These are phyloP conservation scores for Colletotrichum cereale DNA, from an alignment of 2,329 filamentous ascomycete species.

Conservation along the genomic window DNA sequence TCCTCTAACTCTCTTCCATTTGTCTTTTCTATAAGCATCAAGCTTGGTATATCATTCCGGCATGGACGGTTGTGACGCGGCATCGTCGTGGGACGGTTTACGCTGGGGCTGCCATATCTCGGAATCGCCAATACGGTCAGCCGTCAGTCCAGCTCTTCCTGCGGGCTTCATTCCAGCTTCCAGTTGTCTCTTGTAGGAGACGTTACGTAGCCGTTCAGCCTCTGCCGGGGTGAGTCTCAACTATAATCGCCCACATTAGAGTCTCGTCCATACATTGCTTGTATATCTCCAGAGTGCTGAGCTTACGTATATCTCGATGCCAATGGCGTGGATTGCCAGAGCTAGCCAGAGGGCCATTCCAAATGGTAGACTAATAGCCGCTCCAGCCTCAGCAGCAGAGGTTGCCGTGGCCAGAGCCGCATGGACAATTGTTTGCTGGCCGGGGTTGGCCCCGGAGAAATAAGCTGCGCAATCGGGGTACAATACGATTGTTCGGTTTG, in stretches of 20 bases:
- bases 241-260: constrained; percentile 46
- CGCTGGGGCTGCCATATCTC: constrained; percentile 25
- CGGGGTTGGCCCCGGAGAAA: constrained; percentile 46
- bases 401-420: constrained; percentile 48
- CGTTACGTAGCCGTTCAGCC: constrained; percentile 60
- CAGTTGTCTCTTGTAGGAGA: constrained; percentile 67
- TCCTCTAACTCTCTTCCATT: neutral
- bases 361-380: constrained; percentile 59
- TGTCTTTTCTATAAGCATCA: too few species aligned
- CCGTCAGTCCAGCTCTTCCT: constrained; percentile 57
- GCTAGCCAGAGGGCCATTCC: constrained; percentile 61
- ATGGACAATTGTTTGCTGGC: constrained; percentile 46
- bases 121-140: constrained; percentile 55
- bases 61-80: neutral
- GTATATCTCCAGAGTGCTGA: fast-evolving
- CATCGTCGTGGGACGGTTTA: neutral
- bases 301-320: constrained; percentile 46
- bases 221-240: constrained; percentile 64
- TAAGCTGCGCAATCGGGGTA: constrained; percentile 61
- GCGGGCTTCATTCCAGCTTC: constrained; percentile 63
- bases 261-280: too few species aligned
- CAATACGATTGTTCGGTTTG: constrained; percentile 43
- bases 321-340: constrained; percentile 37
- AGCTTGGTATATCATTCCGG: neutral
- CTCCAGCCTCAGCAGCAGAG: constrained; percentile 49